Conservation (phyloP, 2,329 filamentous ascomycete genomes). For the Ophiostoma novo-ulmi region DNA sequence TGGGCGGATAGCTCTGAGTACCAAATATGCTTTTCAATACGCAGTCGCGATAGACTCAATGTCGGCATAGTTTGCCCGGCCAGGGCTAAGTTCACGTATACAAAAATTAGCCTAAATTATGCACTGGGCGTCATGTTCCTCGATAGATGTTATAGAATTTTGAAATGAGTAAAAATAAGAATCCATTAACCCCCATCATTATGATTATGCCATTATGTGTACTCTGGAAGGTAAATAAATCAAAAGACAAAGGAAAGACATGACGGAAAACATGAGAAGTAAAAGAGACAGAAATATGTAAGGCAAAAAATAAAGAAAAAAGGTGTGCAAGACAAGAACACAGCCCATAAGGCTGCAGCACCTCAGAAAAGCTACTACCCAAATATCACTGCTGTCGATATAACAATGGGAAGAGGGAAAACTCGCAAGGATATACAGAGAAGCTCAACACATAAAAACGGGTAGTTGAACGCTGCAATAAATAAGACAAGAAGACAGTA, state of each 20-base stretch:
- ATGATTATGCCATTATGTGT: constrained; percentile 22
- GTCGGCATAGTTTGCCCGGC: too few species aligned
- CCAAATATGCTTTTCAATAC: too few species aligned
- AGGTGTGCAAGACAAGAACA: too few species aligned
- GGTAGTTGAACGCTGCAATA: constrained; percentile 6
- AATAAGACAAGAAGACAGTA: not conserved
- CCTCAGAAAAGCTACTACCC: not conserved
- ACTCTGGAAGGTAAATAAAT: constrained; percentile 12
- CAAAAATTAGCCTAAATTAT: too few species aligned
- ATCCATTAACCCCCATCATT: constrained; percentile 20
- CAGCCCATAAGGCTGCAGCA: not conserved
- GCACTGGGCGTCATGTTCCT: too few species aligned
- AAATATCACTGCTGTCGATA: not conserved
- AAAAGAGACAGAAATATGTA: not conserved
- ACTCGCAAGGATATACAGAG: not conserved
- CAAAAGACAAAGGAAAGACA: not conserved
- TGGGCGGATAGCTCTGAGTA: too few species aligned
- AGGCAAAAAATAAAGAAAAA: not conserved
- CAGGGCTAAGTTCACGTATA: too few species aligned
- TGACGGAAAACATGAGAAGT: not conserved
- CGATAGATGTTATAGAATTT: too few species aligned
- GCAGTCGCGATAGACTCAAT: too few species aligned
- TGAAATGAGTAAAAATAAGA: not conserved
- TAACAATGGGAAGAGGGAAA: not conserved
- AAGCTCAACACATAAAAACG: not conserved